A percentile compares a stretch with the other conserved stretches of the same genome.
These are phyloP conservation scores for Lepidium didymum DNA, from an alignment of 345 rosid species.

Conservation along the genomic window DNA sequence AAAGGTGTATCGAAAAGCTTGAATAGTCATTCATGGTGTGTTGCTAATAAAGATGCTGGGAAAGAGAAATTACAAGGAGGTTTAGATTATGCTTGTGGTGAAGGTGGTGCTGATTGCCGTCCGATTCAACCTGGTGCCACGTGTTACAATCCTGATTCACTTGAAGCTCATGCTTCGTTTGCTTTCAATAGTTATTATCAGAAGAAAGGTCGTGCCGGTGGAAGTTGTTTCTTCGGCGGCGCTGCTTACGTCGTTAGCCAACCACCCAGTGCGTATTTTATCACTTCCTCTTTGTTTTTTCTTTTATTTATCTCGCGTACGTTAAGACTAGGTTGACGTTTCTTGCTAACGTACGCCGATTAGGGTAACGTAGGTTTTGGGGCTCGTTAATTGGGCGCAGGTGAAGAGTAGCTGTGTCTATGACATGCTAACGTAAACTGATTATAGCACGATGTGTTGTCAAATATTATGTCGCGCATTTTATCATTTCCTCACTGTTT, in stretches of 20 bases:
- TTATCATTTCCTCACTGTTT: too few species aligned
- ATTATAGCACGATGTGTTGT: not conserved
- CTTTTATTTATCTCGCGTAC: not conserved
- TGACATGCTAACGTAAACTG: too few species aligned
- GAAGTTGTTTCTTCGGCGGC: conserved; percentile 83
- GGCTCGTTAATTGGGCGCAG: not conserved
- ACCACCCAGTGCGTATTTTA: conserved; percentile 60
- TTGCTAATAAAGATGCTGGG: conserved; percentile 60
- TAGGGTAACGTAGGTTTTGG: too few species aligned
- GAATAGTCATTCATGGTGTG: conserved; percentile 66
- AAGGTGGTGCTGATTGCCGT: conserved; percentile 83
- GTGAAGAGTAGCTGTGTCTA: not conserved
- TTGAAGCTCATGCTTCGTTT: conserved; percentile 89
- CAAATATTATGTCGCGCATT: too few species aligned
- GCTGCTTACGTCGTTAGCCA: conserved; percentile 75
- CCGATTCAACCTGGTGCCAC: conserved; percentile 63
- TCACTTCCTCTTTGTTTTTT: not conserved
- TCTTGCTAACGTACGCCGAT: not conserved
- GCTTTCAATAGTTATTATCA: conserved; percentile 95
- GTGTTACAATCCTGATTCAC: conserved; percentile 67
- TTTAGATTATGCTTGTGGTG: conserved; percentile 82
- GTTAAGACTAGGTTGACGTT: not conserved
- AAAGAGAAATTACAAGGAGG: conserved; percentile 58
- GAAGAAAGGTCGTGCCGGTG: conserved; percentile 56
- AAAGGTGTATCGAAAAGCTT: conserved; percentile 51